phyloP scores from a whole-genome alignment of 352 stramenopile species.

The Pythium phragmiticola region DNA sequence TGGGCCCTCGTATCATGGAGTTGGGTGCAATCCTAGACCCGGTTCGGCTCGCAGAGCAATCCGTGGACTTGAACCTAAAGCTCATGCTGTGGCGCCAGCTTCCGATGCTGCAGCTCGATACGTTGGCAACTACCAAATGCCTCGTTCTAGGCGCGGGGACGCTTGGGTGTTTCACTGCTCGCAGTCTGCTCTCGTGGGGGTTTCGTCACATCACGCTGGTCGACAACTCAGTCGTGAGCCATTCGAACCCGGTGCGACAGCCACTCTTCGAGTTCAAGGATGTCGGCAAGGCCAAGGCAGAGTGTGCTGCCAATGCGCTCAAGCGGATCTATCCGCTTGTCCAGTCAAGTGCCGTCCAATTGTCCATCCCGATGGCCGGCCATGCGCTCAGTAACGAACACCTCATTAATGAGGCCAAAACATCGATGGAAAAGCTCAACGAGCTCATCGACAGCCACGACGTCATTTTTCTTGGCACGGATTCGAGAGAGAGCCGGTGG shows the following conservation, averaged over 20 bases:
- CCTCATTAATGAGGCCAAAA: constrained; percentile 60
- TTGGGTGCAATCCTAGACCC: constrained; percentile 72
- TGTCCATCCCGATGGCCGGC: constrained; percentile 99
- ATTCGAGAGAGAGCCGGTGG: constrained; percentile 98
- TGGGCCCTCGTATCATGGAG: constrained; percentile 74
- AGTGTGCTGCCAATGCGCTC: constrained; percentile 92
- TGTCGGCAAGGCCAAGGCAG: constrained; percentile 93
- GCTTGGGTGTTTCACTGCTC: constrained; percentile 96
- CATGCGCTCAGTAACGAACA: constrained; percentile 81
- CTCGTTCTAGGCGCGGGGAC: constrained; percentile 95
- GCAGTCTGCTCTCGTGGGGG: constrained; percentile 96
- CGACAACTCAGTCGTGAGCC: constrained; percentile 96
- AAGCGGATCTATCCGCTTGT: constrained; percentile 93
- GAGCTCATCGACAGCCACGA: constrained; percentile 92
- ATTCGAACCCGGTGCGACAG: constrained; percentile 98
- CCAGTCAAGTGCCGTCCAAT: constrained; percentile 76
- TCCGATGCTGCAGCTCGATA: constrained; percentile 91
- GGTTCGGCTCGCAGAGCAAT: constrained; percentile 92
- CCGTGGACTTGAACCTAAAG: constrained; percentile 98
- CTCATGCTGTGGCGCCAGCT: constrained; percentile 99
- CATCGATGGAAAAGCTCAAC: constrained; percentile 80
- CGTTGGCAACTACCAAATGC: constrained; percentile 90
- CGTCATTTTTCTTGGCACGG: constrained; percentile 97
- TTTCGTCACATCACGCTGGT: constrained; percentile 97
- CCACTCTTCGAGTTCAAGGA: constrained; percentile 95